These are phyloP conservation scores for Anisodus acutangulus DNA, from an alignment of 257 asterid species.

Conservation along the genomic window DNA sequence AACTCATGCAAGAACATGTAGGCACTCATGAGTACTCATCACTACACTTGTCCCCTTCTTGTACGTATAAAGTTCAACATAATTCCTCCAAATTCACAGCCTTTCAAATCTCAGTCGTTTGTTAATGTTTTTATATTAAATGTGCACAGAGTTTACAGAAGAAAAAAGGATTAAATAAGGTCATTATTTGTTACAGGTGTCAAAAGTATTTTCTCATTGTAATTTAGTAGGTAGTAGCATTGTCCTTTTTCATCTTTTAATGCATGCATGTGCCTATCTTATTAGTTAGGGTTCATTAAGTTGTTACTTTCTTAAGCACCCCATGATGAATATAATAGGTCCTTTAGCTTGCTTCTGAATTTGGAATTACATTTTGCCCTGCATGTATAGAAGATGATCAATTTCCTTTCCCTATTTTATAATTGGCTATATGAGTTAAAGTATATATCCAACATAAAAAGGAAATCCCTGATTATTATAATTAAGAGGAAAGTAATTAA, in stretches of 20 bases:
- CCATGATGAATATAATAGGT: not conserved
- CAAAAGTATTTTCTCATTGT: not conserved
- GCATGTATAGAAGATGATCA: not conserved
- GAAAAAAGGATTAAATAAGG: not conserved
- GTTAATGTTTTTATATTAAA: not conserved
- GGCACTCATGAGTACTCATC: not conserved
- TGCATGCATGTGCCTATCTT: not conserved
- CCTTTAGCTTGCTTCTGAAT: not conserved
- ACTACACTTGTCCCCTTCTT: slow-evolving; percentile 9
- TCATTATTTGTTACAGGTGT: not conserved
- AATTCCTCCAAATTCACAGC: not conserved
- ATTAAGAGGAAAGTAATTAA: not conserved
- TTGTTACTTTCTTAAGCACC: not conserved
- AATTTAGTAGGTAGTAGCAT: not conserved
- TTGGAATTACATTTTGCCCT: not conserved
- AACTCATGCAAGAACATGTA: slow-evolving; percentile 15
- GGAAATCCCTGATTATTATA: not conserved
- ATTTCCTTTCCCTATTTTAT: not conserved
- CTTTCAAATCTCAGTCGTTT: not conserved
- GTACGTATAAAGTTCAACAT: slow-evolving; percentile 20
- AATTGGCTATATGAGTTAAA: not conserved
- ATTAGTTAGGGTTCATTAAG: not conserved
- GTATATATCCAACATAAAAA: not conserved
- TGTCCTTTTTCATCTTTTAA: not conserved
- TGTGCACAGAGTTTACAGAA: not conserved